phyloP scores from a whole-genome alignment of 1,139 yeast species.

The Eremothecium cymbalariae region DNA sequence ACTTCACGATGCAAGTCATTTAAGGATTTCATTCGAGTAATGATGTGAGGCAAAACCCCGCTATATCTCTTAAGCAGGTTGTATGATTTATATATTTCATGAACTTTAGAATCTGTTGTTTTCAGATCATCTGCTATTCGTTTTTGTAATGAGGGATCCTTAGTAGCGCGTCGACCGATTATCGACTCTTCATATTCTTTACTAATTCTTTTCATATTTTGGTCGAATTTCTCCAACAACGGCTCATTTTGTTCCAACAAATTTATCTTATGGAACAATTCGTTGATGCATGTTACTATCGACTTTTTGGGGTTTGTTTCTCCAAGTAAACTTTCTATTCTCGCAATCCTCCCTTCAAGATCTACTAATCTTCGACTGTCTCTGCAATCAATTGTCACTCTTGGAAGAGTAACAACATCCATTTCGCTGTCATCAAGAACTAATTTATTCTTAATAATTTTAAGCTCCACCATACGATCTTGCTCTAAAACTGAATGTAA shows the following conservation, averaged over 20 bases:
- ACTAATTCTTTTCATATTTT: constrained; percentile 36
- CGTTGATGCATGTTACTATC: constrained; percentile 21
- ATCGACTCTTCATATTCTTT: constrained; percentile 26
- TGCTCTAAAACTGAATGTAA: constrained; percentile 6
- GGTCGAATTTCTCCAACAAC: constrained; percentile 24
- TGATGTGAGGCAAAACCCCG: constrained; percentile 36
- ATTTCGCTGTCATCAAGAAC: background rate
- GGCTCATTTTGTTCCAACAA: constrained; percentile 23
- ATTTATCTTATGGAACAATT: constrained; percentile 23
- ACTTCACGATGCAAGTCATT: constrained; percentile 43
- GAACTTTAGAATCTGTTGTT: constrained; percentile 28
- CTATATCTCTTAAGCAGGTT: constrained; percentile 35
- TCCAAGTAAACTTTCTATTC: constrained; percentile 19
- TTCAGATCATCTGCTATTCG: constrained; percentile 20
- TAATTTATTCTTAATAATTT: background rate
- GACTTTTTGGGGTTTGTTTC: constrained; percentile 11
- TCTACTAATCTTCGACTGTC: constrained; percentile 14
- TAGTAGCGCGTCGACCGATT: constrained; percentile 17
- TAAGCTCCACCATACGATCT: constrained; percentile 6
- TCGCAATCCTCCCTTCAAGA: constrained; percentile 26
- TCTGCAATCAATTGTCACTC: constrained; percentile 10
- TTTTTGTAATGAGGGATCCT: constrained; percentile 25
- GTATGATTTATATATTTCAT: constrained; percentile 36
- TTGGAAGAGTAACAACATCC: constrained; percentile 11
- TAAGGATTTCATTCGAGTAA: constrained; percentile 40